These are phyloP conservation scores for Nidularia sp. DNA, from an alignment of 768 basidiomycete genomes.

Conservation along the genomic window DNA sequence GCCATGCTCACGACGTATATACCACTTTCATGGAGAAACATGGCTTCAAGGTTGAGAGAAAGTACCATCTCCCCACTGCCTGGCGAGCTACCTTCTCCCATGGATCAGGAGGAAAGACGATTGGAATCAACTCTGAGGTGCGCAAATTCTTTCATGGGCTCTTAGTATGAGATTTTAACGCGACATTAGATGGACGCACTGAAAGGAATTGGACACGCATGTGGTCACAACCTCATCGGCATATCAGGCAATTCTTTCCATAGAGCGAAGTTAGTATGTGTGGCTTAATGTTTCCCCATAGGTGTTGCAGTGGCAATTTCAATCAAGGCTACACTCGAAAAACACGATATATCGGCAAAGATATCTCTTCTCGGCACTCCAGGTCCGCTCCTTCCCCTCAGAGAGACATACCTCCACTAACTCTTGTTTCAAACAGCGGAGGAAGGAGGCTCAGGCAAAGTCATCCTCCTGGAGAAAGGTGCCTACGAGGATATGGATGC, in stretches of 20 bases:
- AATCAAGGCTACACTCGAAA: conserved; percentile 58
- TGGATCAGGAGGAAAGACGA: conserved; percentile 61
- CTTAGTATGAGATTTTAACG: background rate
- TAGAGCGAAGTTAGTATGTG: too few species aligned
- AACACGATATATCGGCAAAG: conserved; percentile 61
- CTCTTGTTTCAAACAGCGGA: conserved; percentile 44
- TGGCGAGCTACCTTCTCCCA: conserved; percentile 69
- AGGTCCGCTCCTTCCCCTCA: conserved; percentile 32
- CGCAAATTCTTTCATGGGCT: conserved; percentile 1
- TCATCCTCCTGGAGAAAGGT: conserved; percentile 61
- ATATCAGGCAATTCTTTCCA: conserved; percentile 31
- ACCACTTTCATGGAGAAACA: conserved; percentile 63
- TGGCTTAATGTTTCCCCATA: too few species aligned
- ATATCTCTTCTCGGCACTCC: conserved; percentile 77
- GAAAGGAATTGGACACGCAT: conserved; percentile 62
- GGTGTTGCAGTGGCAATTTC: conserved; percentile 69
- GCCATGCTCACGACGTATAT: conserved; percentile 68
- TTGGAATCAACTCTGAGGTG: conserved; percentile 80
- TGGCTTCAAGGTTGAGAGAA: conserved; percentile 59
- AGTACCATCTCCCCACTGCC: conserved; percentile 66
- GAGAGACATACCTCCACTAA: too few species aligned
- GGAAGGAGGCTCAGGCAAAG: conserved; percentile 75
- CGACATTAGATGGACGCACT: conserved; percentile 58
- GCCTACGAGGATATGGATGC: conserved; percentile 75
- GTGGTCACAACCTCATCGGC: conserved; percentile 82